Conservation (phyloP, 495 filamentous ascomycete genomes). For the Usnea hakonensis region DNA sequence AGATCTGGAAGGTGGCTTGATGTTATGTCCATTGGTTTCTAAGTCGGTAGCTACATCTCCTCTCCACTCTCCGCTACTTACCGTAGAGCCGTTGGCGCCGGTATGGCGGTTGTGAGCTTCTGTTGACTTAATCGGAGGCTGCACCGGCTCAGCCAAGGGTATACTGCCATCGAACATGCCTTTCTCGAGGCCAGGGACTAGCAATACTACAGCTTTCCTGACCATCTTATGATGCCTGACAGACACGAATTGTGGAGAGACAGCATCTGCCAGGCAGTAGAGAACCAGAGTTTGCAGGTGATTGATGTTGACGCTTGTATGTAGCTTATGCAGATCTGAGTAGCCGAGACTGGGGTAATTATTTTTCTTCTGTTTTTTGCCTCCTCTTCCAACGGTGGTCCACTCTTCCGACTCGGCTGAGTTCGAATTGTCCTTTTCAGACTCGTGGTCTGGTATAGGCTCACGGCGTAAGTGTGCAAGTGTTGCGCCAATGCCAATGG, state of each 20-base stretch:
- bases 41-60: conserved; percentile 15
- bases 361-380: conserved; percentile 46
- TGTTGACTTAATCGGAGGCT: conserved; percentile 23
- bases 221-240: conserved; percentile 68
- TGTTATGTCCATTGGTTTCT: conserved; percentile 9
- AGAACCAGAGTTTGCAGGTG: conserved; percentile 74
- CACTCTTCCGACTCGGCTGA: conserved; percentile 19
- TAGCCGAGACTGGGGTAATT: conserved; percentile 72
- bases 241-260: conserved; percentile 78
- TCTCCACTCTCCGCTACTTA: neutral
- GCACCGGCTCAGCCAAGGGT: conserved; percentile 37
- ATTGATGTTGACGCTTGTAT: conserved; percentile 63
- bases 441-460: neutral
- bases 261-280: conserved; percentile 84
- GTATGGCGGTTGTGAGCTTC: neutral
- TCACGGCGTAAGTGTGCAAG: conserved; percentile 16
- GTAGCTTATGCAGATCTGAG: conserved; percentile 57
- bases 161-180: conserved; percentile 77
- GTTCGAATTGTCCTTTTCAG: neutral
- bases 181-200: conserved; percentile 86
- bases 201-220: conserved; percentile 78
- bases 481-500: conserved; percentile 14
- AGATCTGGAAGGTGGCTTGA: conserved; percentile 24
- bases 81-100: neutral
- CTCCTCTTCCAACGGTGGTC: conserved; percentile 20